Conservation (phyloP, 352 stramenopile species). For the Pythium pyrilobum region DNA sequence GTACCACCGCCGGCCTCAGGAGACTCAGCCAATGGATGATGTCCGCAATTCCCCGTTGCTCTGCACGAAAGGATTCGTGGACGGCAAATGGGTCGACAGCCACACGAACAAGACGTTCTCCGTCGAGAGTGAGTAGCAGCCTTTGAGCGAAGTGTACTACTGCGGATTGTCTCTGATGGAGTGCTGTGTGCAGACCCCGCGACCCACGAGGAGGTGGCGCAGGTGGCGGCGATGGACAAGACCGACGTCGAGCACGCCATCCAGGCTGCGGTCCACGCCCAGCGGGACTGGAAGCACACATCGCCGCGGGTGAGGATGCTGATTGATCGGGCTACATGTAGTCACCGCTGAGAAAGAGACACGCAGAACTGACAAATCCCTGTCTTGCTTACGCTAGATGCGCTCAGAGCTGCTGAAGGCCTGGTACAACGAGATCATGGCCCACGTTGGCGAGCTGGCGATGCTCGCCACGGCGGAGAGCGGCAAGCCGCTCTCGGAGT, state of each 20-base stretch:
- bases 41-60: conserved; percentile 53
- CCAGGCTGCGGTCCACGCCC: conserved; percentile 46
- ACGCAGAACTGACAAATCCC: too few relatives aligned
- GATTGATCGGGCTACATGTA: too few relatives aligned
- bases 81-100: conserved; percentile 67
- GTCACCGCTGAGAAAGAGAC: too few relatives aligned
- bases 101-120: conserved; percentile 44
- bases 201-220: conserved; percentile 58
- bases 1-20: conserved; percentile 1
- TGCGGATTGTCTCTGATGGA: background rate
- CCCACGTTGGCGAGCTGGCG: conserved; percentile 68
- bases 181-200: conserved; percentile 43
- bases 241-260: conserved; percentile 71
- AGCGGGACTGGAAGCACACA: conserved; percentile 59
- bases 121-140: conserved; percentile 34
- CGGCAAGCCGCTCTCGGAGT: conserved; percentile 95
- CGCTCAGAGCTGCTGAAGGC: conserved; percentile 67
- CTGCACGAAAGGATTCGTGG: conserved; percentile 60
- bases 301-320: conserved; percentile 33
- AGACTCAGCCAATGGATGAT: conserved; percentile 16
- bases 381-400: too few relatives aligned
- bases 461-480: conserved; percentile 95
- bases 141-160: too few relatives aligned
- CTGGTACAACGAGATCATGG: conserved; percentile 59
- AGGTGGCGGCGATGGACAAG: conserved; percentile 60